Conservation (phyloP, 495 filamentous ascomycete genomes). For the Paragyromitra xinjiangensis region DNA sequence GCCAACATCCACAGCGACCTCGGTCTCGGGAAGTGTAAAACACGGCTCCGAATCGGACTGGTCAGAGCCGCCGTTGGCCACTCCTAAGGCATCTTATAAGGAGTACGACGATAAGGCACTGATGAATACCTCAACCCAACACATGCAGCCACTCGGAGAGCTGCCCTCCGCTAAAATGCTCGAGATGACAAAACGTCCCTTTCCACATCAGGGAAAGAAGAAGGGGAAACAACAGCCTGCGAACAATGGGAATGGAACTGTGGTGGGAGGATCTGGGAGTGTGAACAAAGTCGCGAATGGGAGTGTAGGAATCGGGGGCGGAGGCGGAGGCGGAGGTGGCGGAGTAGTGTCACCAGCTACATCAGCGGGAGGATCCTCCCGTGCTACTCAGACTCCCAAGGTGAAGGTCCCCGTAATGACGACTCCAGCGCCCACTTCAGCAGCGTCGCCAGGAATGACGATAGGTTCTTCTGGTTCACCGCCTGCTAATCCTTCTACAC, state of each 20-base stretch:
- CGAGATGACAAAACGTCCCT: constrained; percentile 51
- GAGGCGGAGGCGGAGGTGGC: constrained; percentile 17
- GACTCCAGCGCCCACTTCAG: constrained; percentile 54
- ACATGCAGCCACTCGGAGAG: constrained; percentile 57
- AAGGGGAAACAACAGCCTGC: constrained; percentile 42
- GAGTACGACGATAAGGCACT: constrained; percentile 56
- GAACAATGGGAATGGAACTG: constrained; percentile 36
- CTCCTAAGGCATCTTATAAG: constrained; percentile 56
- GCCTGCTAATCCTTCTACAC: constrained; percentile 53
- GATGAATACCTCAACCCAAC: constrained; percentile 49
- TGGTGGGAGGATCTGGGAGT: constrained; percentile 28
- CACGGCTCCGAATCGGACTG: constrained; percentile 49
- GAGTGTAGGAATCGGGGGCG: constrained; percentile 35
- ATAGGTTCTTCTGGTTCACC: constrained; percentile 57
- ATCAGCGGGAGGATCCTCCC: constrained; percentile 40
- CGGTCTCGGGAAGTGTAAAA: constrained; percentile 42
- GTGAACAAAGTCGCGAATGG: constrained; percentile 45
- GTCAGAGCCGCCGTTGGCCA: constrained; percentile 56
- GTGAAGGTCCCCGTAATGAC: constrained; percentile 49
- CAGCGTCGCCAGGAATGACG: constrained; percentile 49
- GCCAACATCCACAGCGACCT: constrained; percentile 40
- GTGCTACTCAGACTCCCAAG: constrained; percentile 33
- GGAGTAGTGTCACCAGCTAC: constrained; percentile 34
- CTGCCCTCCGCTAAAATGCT: constrained; percentile 54
- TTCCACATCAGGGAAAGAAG: constrained; percentile 46